A percentile compares a stretch with the other conserved stretches of the same genome.
Evolutionary conservation across 2,329 filamentous ascomycete species (phyloP).

Genomic region (Fusarium udum): DNA sequence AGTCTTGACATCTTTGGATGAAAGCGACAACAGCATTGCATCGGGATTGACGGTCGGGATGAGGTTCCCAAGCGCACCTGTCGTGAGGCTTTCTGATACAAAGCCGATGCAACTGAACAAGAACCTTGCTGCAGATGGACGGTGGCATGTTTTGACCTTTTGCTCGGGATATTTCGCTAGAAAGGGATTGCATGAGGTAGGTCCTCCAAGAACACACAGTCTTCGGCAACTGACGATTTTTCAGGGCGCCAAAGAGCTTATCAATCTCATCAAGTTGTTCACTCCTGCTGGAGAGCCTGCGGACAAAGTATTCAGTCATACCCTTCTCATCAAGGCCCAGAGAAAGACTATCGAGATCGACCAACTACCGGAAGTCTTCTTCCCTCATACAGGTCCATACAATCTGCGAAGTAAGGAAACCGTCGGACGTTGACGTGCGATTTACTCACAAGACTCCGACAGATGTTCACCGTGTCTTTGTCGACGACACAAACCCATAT

Average conservation of each 20-base stretch:
- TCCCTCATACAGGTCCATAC: slow-evolving; percentile 15
- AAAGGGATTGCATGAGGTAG: not conserved
- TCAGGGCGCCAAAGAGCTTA: not conserved
- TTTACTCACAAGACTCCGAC: not conserved
- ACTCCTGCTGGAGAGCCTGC: not conserved
- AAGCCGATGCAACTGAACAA: slow-evolving; percentile 29
- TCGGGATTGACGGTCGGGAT: slow-evolving; percentile 15
- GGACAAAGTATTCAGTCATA: slow-evolving; percentile 7
- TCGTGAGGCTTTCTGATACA: slow-evolving; percentile 31
- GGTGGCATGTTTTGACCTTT: slow-evolving; percentile 37
- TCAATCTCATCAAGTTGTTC: not conserved
- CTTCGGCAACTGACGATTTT: accelerated
- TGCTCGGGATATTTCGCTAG: not conserved
- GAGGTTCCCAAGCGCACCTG: slow-evolving; percentile 32
- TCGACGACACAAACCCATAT: slow-evolving; percentile 28
- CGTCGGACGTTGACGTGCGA: accelerated
- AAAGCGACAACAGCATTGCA: not conserved
- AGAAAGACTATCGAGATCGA: slow-evolving; percentile 5
- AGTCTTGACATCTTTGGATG: not conserved
- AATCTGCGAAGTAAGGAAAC: not conserved
- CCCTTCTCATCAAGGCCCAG: slow-evolving; percentile 7
- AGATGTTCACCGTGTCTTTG: slow-evolving; percentile 29
- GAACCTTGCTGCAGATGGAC: slow-evolving; percentile 23
- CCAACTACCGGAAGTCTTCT: slow-evolving; percentile 20
- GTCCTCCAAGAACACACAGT: accelerated